These are phyloP conservation scores for Malania oleifera DNA, from an alignment of 164 flowering plant genomes.

Conservation along the genomic window DNA sequence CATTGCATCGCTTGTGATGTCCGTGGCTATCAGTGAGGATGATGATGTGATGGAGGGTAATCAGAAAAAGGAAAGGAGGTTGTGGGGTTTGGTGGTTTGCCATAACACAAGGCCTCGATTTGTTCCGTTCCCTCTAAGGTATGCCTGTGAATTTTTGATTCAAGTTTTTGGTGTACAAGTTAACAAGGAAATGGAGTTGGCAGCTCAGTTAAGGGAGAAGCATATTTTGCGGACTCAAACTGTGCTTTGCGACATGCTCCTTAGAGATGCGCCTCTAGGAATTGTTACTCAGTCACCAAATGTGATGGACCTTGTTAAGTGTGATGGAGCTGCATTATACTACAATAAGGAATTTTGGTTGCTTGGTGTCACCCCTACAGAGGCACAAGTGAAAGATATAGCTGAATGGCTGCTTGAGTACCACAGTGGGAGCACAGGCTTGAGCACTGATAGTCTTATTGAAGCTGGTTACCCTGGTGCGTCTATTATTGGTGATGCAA, in stretches of 20 bases:
- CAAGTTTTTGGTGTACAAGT: slow-evolving; percentile 68
- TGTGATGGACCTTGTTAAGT: slow-evolving; percentile 71
- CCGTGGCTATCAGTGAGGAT: slow-evolving; percentile 55
- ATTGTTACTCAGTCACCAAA: slow-evolving; percentile 69
- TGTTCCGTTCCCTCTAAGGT: slow-evolving; percentile 66
- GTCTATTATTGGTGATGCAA: slow-evolving; percentile 47
- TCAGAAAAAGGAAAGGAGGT: slow-evolving; percentile 38
- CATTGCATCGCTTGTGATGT: slow-evolving; percentile 74
- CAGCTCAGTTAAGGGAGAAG: slow-evolving; percentile 61
- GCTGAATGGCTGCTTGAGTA: slow-evolving; percentile 51
- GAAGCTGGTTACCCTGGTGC: slow-evolving; percentile 77
- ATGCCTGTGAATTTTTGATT: slow-evolving; percentile 74
- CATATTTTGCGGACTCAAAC: slow-evolving; percentile 59
- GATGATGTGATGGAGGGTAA: slow-evolving; percentile 35
- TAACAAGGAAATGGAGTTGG: slow-evolving; percentile 67
- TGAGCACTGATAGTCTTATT: slow-evolving; percentile 72
- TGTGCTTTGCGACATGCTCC: slow-evolving; percentile 77
- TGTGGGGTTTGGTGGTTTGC: slow-evolving; percentile 85
- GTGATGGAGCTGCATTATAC: slow-evolving; percentile 78
- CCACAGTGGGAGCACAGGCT: slow-evolving; percentile 49
- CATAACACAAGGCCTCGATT: slow-evolving; percentile 69
- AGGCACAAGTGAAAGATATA: slow-evolving; percentile 53
- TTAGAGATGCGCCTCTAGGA: slow-evolving; percentile 63
- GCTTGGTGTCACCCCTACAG: slow-evolving; percentile 70
- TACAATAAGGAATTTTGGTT: slow-evolving; percentile 45